Base-by-base conservation (phyloP, 1,284 basidiomycete species). In the Cerioporus squamosus region DNA sequence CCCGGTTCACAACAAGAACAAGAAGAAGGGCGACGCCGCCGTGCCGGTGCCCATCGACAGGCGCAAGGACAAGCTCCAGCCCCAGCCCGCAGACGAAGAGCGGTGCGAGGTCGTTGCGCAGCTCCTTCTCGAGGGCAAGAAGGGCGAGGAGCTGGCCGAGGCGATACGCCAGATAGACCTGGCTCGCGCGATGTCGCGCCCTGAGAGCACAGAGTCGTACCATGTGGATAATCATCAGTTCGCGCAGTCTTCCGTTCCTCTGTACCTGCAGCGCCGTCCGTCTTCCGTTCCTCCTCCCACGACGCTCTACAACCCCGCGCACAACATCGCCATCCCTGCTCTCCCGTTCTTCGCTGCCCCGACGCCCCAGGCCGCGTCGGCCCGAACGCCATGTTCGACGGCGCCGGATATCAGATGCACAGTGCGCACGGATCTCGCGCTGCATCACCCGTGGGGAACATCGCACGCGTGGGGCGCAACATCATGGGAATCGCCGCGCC, bases 231-330 rank as follows among this genome's bases (percentile, higher is more conserved):
- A 65, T 36, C 50, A 65, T 29, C 50, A 52, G 3, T 62, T 48
- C 42, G 8, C 52, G 26, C 53, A 59, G 50, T 53, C 45, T 17
- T 45, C 46, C 59, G 42, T 55, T 50, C 69, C 55, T 60, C 53
- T 71, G 51, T 73, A 75, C 59, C 71, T 72, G 6, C 78, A 77
- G n/a, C 83, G 86, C 55, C 80, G 86, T 0, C 79, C 86, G 1
- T 88, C 87, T 0, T 87, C 85, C 1, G 87, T 87, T 0, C 87
- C 87, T 0, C 80, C 88, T 1, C 85, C 85, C 0, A 79, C 80
- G 55, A 63, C 70, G 26, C 67, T 72, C 6, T 74, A 75, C 59
- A 65, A 70, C 44, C 68, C 68, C 2, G 81, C 82, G 38, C 66
- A 77, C 5, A 62, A 81, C 10, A 81, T 81, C 1, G 70, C 77